Evolutionary conservation across 768 basidiomycete species (phyloP).

Genomic region (Hygrocybe punicea): DNA sequence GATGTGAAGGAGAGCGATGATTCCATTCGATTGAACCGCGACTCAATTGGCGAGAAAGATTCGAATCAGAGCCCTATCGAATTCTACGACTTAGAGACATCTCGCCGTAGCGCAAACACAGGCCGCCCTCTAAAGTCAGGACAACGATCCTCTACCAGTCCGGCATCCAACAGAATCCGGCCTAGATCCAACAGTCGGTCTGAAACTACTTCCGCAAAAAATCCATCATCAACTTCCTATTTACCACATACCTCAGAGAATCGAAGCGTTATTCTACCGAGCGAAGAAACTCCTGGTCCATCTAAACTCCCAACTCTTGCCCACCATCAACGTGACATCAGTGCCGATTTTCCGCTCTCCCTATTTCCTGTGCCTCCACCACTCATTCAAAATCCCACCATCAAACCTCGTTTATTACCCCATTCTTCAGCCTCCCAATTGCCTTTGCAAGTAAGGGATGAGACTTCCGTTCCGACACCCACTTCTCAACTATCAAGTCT

Average conservation of each 20-base stretch:
- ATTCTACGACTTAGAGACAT: not conserved
- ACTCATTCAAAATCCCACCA: constrained; percentile 26
- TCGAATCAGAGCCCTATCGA: not conserved
- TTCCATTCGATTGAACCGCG: constrained; percentile 2
- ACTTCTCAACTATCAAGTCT: constrained; percentile 6
- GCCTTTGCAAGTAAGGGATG: not conserved
- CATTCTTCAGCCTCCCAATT: not conserved
- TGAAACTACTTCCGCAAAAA: not conserved
- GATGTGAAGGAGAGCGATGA: constrained; percentile 20
- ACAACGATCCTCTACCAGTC: not conserved
- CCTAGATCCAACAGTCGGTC: not conserved
- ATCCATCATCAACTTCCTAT: not conserved
- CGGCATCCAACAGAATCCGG: not conserved
- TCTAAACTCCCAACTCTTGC: not conserved
- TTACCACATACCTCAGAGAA: not conserved
- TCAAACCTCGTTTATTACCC: not conserved
- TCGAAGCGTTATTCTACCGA: not conserved
- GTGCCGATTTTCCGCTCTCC: constrained; percentile 22
- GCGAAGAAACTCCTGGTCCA: not conserved
- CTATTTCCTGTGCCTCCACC: constrained; percentile 42
- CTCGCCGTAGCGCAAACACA: not conserved
- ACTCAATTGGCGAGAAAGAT: not conserved
- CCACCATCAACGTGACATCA: not conserved
- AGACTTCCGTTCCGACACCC: constrained; percentile 10
- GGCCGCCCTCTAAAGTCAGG: not conserved